phyloP scores from a whole-genome alignment of 768 basidiomycete species.

The Mycena alexandri region DNA sequence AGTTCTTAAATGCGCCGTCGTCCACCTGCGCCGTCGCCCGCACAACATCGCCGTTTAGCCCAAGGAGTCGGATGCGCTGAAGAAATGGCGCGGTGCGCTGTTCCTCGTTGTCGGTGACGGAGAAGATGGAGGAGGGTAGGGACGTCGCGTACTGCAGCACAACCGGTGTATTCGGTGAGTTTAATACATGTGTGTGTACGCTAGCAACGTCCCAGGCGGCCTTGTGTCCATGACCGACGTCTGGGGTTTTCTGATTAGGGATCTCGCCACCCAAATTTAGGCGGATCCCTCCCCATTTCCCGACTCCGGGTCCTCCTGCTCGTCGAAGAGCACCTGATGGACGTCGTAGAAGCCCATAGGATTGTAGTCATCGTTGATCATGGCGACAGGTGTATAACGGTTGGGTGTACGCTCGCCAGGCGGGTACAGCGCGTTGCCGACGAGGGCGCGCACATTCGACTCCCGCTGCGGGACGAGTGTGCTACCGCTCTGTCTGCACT shows the following conservation, averaged over 20 bases:
- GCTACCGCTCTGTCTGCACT: not conserved
- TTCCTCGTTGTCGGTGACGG: not conserved
- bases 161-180: conserved; percentile 16
- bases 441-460: conserved; percentile 4
- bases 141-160: conserved; percentile 19
- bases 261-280: conserved; percentile 21
- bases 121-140: too few relatives aligned
- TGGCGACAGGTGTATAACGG: not conserved
- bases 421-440: conserved; percentile 8
- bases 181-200: conserved; percentile 19
- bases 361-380: conserved; percentile 22
- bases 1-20: conserved; percentile 16
- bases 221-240: not conserved
- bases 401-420: not conserved
- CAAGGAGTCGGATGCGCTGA: conserved; percentile 20
- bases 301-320: conserved; percentile 13
- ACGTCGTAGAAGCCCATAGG: conserved; percentile 11
- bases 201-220: conserved; percentile 30
- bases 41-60: not conserved
- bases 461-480: conserved; percentile 1
- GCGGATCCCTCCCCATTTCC: conserved; percentile 31
- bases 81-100: conserved; percentile 12
- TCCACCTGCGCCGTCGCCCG: conserved; percentile 20
- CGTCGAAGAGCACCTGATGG: not conserved
- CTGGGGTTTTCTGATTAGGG: conserved; percentile 26